Evolutionary conservation across 371 early-diverging fungal species (phyloP), one percentile per base, ranked within the genome.

Genomic region (Blyttiomyces sp.): DNA sequence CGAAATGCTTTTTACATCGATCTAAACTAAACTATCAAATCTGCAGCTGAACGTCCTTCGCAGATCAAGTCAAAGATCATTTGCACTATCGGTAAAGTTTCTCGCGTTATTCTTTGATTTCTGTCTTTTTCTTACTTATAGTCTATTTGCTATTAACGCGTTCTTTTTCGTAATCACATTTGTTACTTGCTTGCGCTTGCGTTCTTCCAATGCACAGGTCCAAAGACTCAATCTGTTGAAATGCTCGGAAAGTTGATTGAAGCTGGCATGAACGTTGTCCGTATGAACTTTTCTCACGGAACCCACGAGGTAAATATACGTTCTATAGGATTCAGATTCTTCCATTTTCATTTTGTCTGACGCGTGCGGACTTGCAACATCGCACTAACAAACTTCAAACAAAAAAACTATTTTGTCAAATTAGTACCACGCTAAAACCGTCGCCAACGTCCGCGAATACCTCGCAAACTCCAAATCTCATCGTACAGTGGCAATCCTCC

Each of bases 241-340:
- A 86, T 84, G 83, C 78, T 96, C 45, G 85, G 83, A 39, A 82
- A 89, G 71, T 83, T 96, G 61, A 84, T 92, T 66, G 82, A 90
- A 63, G 89, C 92, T 16, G 99, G 99, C 52, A 90, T 99, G 86
- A 94, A 91, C 75, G 90, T 99, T 59, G 92, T 89, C 49, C 89
- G 99, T 62, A 88, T 79, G 73, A 94, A 94, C 84, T 95, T 96
- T 68, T 94, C 94, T 39, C 96, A 96, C 77, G 96, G 96, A 27
- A 83, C 88, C 54, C 87, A 96, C 74, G 95, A 94, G 73, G 87
- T 86, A 74, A 50, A 21, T 13, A 34, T n/a, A 43, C 31, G 7
- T 16, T 23, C 42, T n/a, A 23, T 21, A 16, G 19, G 23, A 48
- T 28, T 23, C 39, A 16, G 5, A 56, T 11, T 23, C 31, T n/a